These are phyloP conservation scores for Trifolium repens DNA, from an alignment of 306 rosid species.

Conservation along the genomic window DNA sequence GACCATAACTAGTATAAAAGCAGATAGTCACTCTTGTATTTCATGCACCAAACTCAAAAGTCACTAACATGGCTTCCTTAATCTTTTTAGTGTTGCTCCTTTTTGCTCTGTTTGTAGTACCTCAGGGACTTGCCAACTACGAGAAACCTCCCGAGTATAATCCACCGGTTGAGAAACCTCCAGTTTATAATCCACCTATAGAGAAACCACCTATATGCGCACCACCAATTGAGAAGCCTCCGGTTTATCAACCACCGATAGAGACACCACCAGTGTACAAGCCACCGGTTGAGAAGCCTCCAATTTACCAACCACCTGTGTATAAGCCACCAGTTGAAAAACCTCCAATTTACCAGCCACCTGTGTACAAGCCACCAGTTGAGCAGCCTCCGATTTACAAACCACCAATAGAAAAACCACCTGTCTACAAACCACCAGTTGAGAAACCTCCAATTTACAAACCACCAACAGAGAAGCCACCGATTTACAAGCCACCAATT, in stretches of 20 bases:
- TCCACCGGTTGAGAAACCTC: not conserved
- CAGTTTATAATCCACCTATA: not conserved
- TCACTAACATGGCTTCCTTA: constrained; percentile 25
- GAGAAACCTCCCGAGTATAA: not conserved
- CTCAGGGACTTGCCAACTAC: constrained; percentile 23
- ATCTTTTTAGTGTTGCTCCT: constrained; percentile 18
- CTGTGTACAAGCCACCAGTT: not conserved
- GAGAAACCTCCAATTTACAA: not conserved
- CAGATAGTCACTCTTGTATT: not conserved
- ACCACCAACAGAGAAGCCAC: not conserved
- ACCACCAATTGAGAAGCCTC: not conserved
- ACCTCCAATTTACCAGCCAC: not conserved
- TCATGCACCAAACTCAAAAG: not conserved
- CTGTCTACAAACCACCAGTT: not conserved
- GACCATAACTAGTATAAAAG: constrained; percentile 14
- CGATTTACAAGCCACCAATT: not conserved
- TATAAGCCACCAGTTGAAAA: not conserved
- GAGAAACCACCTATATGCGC: not conserved
- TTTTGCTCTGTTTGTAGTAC: not conserved
- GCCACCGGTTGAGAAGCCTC: not conserved
- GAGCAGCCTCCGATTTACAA: not conserved
- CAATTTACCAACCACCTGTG: not conserved
- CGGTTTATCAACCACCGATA: not conserved
- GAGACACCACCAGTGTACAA: not conserved
- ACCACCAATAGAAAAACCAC: not conserved